phyloP scores from a whole-genome alignment of 345 rosid genomes.

The Citrus glauca region DNA sequence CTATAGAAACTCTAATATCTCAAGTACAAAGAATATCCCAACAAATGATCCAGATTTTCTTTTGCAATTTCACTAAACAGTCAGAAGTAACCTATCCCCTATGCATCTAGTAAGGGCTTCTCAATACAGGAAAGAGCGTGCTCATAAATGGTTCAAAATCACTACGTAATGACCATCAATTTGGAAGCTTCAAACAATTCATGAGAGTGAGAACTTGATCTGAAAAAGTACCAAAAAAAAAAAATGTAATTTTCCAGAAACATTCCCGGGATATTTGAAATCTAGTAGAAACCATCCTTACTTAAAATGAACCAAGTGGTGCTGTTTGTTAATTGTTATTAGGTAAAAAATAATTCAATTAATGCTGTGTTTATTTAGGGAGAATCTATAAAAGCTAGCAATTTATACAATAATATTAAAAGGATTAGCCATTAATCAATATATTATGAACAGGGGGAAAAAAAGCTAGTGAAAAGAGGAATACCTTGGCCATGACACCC shows the following conservation, averaged over 20 bases:
- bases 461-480: not conserved
- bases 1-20: not conserved
- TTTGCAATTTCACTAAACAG: not conserved
- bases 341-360: not conserved
- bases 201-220: not conserved
- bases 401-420: not conserved
- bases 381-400: not conserved
- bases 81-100: not conserved
- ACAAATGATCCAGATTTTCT: not conserved
- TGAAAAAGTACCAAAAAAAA: not conserved
- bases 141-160: not conserved
- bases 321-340: not conserved
- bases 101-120: not conserved
- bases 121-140: not conserved
- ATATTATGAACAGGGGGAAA: not conserved
- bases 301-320: not conserved
- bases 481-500: conserved; percentile 47
- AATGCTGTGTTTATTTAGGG: not conserved
- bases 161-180: not conserved
- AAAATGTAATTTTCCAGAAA: not conserved
- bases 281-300: not conserved
- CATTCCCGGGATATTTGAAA: not conserved
- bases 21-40: not conserved
- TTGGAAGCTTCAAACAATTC: not conserved
- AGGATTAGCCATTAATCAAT: not conserved